Evolutionary conservation across 163 green algal species (phyloP), one percentile per base, ranked within the genome.

Genomic region (Volvox carteri): DNA sequence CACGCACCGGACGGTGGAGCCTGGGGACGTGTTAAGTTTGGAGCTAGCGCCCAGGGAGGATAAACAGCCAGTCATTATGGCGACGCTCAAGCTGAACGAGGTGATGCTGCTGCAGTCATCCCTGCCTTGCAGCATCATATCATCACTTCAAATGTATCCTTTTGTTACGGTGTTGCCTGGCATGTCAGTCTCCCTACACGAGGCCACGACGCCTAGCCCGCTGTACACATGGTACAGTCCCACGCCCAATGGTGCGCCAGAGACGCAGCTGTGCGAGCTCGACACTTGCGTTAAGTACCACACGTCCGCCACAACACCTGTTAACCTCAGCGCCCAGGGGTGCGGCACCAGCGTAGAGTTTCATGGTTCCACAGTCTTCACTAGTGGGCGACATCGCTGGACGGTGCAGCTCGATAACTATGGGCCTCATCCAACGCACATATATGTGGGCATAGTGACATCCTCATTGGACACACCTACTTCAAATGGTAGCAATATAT

Each of bases 341-440:
- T 60, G 35, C 67, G 78, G 79, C 7, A 44, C 67, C 1, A 60
- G 19, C 23, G 77, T 89, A 0, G 93, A 95, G 30, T 93, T 95
- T 39, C 87, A 92, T 4, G 93, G 93, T 19, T 92, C 88, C 11
- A 92, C 92, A 2, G 91, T 87, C 37, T 95, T 95, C 70, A 91
- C 86, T 2, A 80, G 65, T 39, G 87, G 89, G 21, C 87, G 92
- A 9, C 92, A 95, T 77, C 84, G 93, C 28, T 95, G 93, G 93
- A 95, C 93, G 19, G 89, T 95, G 83, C 93, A 95, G 90, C 90
- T 95, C 37, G 93, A 95, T 77, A 95, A 95, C 86, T 91, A 93
- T 68, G 87, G 90, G 11, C 62, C 90, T 46, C 46, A 73, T 23
- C 89, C 93, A 0, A 91, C 89, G 4, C 87, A 95, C 60, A 93